phyloP scores from a whole-genome alignment of 2,329 filamentous ascomycete genomes.

The Talaromyces sp. region DNA sequence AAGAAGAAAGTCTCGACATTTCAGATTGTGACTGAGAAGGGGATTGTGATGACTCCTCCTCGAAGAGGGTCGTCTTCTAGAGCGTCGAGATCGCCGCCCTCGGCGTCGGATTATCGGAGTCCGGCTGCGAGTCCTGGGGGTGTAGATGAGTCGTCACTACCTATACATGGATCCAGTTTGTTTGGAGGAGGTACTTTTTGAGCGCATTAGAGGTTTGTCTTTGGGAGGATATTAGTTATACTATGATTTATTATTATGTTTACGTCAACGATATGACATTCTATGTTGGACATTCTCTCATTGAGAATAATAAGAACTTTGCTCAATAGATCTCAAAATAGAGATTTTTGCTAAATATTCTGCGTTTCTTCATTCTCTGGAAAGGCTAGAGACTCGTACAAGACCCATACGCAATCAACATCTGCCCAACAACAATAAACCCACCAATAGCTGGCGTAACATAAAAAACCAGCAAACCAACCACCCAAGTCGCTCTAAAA shows the following conservation, averaged over 20 bases:
- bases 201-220: not conserved
- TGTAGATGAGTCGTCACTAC: not conserved
- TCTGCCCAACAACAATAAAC: conserved; percentile 1
- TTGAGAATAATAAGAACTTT: too few relatives aligned
- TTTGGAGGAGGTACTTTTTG: not conserved
- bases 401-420: conserved; percentile 1
- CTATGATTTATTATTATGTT: not conserved
- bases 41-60: conserved; percentile 18
- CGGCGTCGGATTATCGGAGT: not conserved
- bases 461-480: not conserved
- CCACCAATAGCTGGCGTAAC: conserved; percentile 1
- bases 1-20: conserved; percentile 17
- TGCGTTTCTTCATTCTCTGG: not conserved
- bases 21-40: conserved; percentile 21
- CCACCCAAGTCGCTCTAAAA: not conserved
- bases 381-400: not conserved
- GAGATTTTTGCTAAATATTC: not conserved
- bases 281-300: not conserved
- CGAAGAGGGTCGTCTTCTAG: conserved; percentile 2
- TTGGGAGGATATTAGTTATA: not conserved
- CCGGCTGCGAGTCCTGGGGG: not conserved
- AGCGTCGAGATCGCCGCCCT: conserved; percentile 8
- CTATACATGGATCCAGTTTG: not conserved
- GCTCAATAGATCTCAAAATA: not conserved
- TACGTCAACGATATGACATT: not conserved